These are phyloP conservation scores for Hyphodiscus sp. DNA, from an alignment of 2,329 filamentous ascomycete genomes.

Conservation along the genomic window DNA sequence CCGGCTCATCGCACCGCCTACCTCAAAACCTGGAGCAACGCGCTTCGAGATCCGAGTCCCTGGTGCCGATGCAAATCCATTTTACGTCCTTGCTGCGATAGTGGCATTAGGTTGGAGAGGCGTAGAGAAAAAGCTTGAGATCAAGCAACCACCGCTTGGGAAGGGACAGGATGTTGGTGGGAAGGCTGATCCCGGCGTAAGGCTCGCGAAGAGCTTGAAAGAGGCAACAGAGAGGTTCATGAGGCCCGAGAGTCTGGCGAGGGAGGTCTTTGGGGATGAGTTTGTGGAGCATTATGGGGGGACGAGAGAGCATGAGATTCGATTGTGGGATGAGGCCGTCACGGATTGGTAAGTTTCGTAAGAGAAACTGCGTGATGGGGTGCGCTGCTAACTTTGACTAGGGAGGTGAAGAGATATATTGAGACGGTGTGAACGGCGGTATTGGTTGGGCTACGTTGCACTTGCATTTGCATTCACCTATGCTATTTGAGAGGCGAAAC, in stretches of 20 bases:
- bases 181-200: slow-evolving; percentile 60
- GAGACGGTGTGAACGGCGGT: slow-evolving; percentile 45
- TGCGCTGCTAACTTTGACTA: slow-evolving; percentile 29
- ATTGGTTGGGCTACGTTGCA: not conserved
- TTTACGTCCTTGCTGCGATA: slow-evolving; percentile 80
- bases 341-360: slow-evolving; percentile 76
- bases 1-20: slow-evolving; percentile 82
- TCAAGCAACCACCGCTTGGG: slow-evolving; percentile 74
- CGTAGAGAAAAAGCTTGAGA: slow-evolving; percentile 83
- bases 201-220: slow-evolving; percentile 76
- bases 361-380: not conserved
- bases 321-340: slow-evolving; percentile 90
- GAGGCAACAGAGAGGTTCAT: slow-evolving; percentile 79
- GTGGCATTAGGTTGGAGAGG: slow-evolving; percentile 86
- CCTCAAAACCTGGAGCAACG: slow-evolving; percentile 75
- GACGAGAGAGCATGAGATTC: slow-evolving; percentile 83
- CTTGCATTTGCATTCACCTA: not conserved
- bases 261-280: slow-evolving; percentile 86
- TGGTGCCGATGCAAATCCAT: slow-evolving; percentile 89
- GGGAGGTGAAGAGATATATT: slow-evolving; percentile 73
- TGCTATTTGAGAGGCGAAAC: not conserved
- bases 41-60: slow-evolving; percentile 89
- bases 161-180: slow-evolving; percentile 80
- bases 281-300: slow-evolving; percentile 96
- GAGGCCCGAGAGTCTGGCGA: slow-evolving; percentile 73